Conservation (phyloP, 1,284 basidiomycete genomes). For the Sanghuangporus sanghuang region DNA sequence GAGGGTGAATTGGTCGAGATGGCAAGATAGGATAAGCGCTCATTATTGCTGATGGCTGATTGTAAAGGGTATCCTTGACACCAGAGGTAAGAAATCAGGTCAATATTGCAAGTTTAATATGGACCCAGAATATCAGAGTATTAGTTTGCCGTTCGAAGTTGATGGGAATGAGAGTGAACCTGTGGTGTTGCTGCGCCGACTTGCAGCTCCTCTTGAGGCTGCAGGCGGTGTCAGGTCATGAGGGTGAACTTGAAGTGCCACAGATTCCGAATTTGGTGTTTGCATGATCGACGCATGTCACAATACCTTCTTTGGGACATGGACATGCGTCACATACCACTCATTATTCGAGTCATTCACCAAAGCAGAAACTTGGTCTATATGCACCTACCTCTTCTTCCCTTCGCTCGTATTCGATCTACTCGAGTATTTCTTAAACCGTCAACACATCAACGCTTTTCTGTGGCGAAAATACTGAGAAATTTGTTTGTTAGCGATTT, state of each 20-base stretch:
- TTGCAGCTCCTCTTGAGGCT: not conserved
- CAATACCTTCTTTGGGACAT: not conserved
- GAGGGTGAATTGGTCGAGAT: conserved; percentile 60
- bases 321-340: not conserved
- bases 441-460: not conserved
- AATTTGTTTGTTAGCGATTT: not conserved
- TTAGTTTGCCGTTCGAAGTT: not conserved
- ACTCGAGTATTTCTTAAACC: not conserved
- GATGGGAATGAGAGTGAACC: not conserved
- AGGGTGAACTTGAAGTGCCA: not conserved
- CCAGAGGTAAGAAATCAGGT: no score
- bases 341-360: not conserved
- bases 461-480: not conserved
- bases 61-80: not conserved
- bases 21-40: conserved; percentile 34
- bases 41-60: not conserved
- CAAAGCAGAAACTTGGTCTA: not conserved
- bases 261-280: not conserved
- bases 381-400: not conserved
- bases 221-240: not conserved
- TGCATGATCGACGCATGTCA: not conserved
- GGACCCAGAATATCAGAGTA: not conserved
- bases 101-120: no score
- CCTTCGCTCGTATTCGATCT: not conserved
- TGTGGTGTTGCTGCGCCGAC: not conserved